Conservation (phyloP, 1,139 yeast species). For the Wickerhamomyces sp. region DNA sequence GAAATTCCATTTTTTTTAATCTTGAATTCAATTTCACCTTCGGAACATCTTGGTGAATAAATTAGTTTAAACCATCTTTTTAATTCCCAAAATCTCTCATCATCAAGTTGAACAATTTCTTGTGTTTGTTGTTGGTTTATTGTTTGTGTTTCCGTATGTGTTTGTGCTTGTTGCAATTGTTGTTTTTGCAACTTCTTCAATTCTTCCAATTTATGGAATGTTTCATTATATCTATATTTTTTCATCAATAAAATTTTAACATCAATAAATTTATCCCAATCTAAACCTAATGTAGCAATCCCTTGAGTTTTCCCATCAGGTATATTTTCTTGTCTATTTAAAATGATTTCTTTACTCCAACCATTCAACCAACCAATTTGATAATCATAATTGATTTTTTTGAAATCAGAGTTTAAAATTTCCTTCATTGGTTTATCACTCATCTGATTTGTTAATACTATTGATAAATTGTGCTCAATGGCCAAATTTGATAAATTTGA, state of each 20-base stretch:
- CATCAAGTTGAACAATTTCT: background rate
- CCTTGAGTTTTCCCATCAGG: conserved; percentile 19
- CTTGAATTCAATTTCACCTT: conserved; percentile 22
- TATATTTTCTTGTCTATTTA: conserved; percentile 3
- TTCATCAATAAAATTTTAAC: conserved; percentile 36
- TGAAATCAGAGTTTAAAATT: conserved; percentile 21
- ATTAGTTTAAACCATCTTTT: conserved; percentile 33
- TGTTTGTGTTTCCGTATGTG: conserved; percentile 5
- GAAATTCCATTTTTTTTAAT: conserved; percentile 28
- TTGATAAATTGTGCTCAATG: conserved; percentile 43
- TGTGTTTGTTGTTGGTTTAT: background rate
- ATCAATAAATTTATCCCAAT: conserved; percentile 38
- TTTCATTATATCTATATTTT: conserved; percentile 12
- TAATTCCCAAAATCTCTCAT: conserved; percentile 14
- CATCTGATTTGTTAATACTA: conserved; percentile 79
- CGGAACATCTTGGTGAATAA: conserved; percentile 28
- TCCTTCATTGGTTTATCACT: conserved; percentile 47
- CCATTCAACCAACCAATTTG: conserved; percentile 75
- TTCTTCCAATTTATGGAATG: background rate
- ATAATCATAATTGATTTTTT: conserved; percentile 50
- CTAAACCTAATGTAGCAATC: conserved; percentile 39
- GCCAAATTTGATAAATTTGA: conserved; percentile 50
- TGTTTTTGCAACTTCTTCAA: conserved; percentile 12
- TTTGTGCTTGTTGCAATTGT: conserved; percentile 20
- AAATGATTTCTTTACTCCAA: conserved; percentile 51